phyloP scores from a whole-genome alignment of 495 filamentous ascomycete species.

The Aspergillus asperescens region DNA sequence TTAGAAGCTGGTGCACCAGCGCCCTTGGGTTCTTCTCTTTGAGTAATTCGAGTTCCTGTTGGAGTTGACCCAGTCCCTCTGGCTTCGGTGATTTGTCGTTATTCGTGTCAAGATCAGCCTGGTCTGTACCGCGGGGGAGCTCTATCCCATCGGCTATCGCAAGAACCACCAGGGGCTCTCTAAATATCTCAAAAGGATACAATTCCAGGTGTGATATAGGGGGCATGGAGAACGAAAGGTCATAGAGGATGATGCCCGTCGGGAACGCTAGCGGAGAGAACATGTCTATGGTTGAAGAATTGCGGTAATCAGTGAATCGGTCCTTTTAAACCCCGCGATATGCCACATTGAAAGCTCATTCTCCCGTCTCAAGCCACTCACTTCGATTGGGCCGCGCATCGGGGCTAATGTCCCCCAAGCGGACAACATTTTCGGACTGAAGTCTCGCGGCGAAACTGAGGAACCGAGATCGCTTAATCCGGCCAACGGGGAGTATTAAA shows the following conservation, averaged over 20 bases:
- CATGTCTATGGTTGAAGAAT: constrained; percentile 58
- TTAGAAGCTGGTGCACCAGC: constrained; percentile 68
- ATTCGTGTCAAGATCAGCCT: constrained; percentile 10
- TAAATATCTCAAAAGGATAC: constrained; percentile 78
- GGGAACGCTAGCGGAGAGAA: constrained; percentile 94
- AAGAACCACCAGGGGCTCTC: constrained; percentile 74
- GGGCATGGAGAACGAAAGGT: constrained; percentile 74
- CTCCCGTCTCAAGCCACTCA: constrained; percentile 39
- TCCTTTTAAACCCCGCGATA: background rate
- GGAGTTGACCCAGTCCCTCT: constrained; percentile 54
- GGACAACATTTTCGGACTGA: constrained; percentile 73
- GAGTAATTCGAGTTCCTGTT: constrained; percentile 54
- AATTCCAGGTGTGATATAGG: constrained; percentile 70
- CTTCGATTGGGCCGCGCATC: constrained; percentile 84
- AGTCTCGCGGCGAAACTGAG: constrained; percentile 70
- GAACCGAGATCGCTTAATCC: constrained; percentile 78
- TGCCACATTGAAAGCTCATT: background rate
- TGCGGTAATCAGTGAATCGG: constrained; percentile 16
- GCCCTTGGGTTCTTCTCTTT: constrained; percentile 65
- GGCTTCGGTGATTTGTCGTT: constrained; percentile 29
- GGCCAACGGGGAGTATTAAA: constrained; percentile 78
- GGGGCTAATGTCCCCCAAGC: constrained; percentile 84
- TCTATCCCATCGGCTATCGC: constrained; percentile 71
- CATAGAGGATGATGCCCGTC: constrained; percentile 81
- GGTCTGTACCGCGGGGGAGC: constrained; percentile 41